Evolutionary conservation across 805 yeast genomes (phyloP), one percentile per base, ranked within the genome.

Genomic region (Candida schatavii): DNA sequence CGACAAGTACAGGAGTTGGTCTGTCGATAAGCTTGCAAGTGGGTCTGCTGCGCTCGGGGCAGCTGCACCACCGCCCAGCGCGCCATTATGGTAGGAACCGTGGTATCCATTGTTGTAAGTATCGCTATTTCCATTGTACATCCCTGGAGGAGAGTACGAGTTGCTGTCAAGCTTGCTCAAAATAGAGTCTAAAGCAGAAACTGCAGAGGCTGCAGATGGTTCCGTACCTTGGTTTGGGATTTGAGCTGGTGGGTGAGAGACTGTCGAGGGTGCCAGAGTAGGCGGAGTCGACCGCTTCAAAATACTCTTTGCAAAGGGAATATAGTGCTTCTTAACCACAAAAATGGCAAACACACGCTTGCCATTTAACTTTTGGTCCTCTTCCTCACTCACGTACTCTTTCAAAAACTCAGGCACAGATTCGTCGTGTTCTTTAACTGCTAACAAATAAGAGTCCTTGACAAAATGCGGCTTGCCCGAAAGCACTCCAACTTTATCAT

Each of bases 361-460:
- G n/a, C n/a, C n/a, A n/a, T n/a, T n/a, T 0, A 69, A 69, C 15
- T 36, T 37, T 3, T 67, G 66, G 3, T 22, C 35, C 30, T 51
- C 55, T 7, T 23, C 27, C 11, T 7, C 27, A 23, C 27, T 7
- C 15, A 49, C 38, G 39, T 57, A 57, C 41, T 60, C 63, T 31
- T 31, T 5, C 21, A 14, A 14, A 13, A 51, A 25, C 5, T 56
- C 60, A 14, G 42, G 40, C 9, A 28, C 20, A 29, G 18, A 30
- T 29, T 33, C 19, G 4, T 14, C 19, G 11, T n/a, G 32, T 6
- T 14, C 43, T 13, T 29, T 30, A 25, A 74, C 41, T 1, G 82
- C 72, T 22, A 81, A 58, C 40, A 84, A 47, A 55, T 83, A 84
- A 6, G 83, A 74, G 58, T 84, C 90, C 51, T 81, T 83, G 30